phyloP scores from a whole-genome alignment of 2,329 filamentous ascomycete genomes.

The Alternaria arbusti region DNA sequence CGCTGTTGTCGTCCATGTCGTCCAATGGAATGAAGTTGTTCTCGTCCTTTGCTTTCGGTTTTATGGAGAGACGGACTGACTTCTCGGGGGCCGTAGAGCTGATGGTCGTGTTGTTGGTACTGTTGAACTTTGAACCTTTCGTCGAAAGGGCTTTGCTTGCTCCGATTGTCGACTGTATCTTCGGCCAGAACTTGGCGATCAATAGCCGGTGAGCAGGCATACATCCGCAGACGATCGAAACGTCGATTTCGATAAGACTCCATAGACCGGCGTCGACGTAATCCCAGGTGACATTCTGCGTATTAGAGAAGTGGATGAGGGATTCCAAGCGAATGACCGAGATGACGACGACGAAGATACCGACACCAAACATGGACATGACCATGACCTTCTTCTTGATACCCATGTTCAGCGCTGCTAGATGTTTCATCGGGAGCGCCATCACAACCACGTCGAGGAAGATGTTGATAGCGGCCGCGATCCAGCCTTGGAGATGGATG shows the following conservation, averaged over 20 bases:
- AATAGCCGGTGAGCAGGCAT: slow-evolving; percentile 44
- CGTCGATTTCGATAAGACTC: slow-evolving; percentile 47
- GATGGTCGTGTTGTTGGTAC: background rate
- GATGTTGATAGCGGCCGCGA: slow-evolving; percentile 43
- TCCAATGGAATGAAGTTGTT: slow-evolving; percentile 29
- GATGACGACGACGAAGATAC: slow-evolving; percentile 50
- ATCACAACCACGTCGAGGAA: slow-evolving; percentile 34
- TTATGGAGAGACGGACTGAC: slow-evolving; percentile 14
- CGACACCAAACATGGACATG: slow-evolving; percentile 48
- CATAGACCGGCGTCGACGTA: slow-evolving; percentile 50
- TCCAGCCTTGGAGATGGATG: slow-evolving; percentile 41
- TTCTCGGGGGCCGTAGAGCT: slow-evolving; percentile 3
- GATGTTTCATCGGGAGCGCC: slow-evolving; percentile 40
- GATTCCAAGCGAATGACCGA: slow-evolving; percentile 51
- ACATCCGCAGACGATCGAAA: slow-evolving; percentile 49
- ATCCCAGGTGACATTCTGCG: slow-evolving; percentile 50
- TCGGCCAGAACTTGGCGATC: slow-evolving; percentile 21
- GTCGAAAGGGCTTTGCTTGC: slow-evolving; percentile 10
- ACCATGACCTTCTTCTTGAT: slow-evolving; percentile 44
- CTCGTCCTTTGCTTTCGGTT: slow-evolving; percentile 24
- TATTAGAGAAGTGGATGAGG: slow-evolving; percentile 51
- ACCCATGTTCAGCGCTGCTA: slow-evolving; percentile 39
- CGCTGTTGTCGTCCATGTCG: slow-evolving; percentile 22
- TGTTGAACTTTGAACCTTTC: background rate
- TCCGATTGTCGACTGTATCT: slow-evolving; percentile 17